A percentile compares a stretch with the other conserved stretches of the same genome.
Evolutionary conservation across 139 green algal genomes (phyloP).

Genomic region (Deuterostichococcus epilithicus): DNA sequence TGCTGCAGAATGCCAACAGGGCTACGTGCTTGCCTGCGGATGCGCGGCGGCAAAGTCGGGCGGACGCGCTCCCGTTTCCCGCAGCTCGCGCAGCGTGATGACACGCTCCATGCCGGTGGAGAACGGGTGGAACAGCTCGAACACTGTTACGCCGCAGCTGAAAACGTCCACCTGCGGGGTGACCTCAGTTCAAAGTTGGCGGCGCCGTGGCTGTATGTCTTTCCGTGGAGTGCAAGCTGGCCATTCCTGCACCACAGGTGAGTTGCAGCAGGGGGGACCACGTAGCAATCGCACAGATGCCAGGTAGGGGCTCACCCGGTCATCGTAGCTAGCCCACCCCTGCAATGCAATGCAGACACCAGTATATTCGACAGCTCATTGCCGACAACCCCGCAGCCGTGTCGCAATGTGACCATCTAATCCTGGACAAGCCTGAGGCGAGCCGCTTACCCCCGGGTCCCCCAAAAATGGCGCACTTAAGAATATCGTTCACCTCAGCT

Average conservation of each 20-base stretch:
- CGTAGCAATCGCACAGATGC: too few species aligned
- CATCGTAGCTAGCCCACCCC: constrained; percentile 68
- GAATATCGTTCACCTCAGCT: too few species aligned
- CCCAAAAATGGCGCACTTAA: too few species aligned
- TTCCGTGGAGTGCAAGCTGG: neutral
- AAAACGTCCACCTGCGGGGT: constrained; percentile 70
- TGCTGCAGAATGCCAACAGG: neutral
- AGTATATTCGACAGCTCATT: too few species aligned
- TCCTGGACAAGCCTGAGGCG: too few species aligned
- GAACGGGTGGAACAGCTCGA: constrained; percentile 92
- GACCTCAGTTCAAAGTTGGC: neutral
- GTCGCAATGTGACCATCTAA: too few species aligned
- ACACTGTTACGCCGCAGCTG: constrained; percentile 79
- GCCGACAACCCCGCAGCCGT: too few species aligned
- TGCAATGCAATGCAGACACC: too few species aligned
- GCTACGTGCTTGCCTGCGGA: constrained; percentile 27
- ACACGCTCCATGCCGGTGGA: constrained; percentile 84
- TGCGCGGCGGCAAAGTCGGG: constrained; percentile 54
- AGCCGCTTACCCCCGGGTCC: too few species aligned
- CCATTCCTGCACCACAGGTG: too few species aligned
- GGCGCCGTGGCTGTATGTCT: neutral
- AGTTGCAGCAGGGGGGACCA: too few species aligned
- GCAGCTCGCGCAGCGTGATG: constrained; percentile 65
- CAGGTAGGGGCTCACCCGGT: constrained; percentile 60
- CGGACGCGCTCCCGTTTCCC: constrained; percentile 57